These are phyloP conservation scores for Xylariomycetidae sp. DNA, from an alignment of 2,329 filamentous ascomycete genomes.

Conservation along the genomic window DNA sequence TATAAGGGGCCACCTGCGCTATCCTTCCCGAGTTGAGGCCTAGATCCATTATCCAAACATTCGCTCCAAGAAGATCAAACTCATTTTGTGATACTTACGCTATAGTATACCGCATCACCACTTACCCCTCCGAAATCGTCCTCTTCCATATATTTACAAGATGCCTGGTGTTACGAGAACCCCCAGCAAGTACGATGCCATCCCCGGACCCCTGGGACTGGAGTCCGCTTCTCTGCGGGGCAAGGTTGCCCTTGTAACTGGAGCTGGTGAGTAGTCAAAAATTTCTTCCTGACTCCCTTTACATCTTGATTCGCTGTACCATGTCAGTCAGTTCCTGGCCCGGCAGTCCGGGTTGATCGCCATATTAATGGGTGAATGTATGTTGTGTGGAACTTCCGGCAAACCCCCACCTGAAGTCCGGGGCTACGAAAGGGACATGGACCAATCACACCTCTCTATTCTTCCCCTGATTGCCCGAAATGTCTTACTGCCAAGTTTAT, in stretches of 20 bases:
- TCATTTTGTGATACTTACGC: slow-evolving; percentile 7
- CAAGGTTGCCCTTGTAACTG: slow-evolving; percentile 34
- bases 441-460: slow-evolving; percentile 7
- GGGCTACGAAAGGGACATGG: slow-evolving; percentile 2
- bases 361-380: too few relatives aligned
- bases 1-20: background rate
- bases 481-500: too few relatives aligned
- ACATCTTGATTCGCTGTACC: background rate
- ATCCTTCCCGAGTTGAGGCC: background rate
- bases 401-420: slow-evolving; percentile 21
- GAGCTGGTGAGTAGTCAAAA: slow-evolving; percentile 29
- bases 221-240: slow-evolving; percentile 34
- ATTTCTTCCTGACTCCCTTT: background rate
- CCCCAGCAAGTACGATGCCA: slow-evolving; percentile 30
- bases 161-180: slow-evolving; percentile 28
- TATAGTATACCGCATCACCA: slow-evolving; percentile 1
- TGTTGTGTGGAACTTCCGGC: slow-evolving; percentile 7
- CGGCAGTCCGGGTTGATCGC: too few relatives aligned
- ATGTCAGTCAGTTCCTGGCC: slow-evolving; percentile 1
- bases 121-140: background rate
- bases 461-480: slow-evolving; percentile 2
- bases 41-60: background rate
- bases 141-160: slow-evolving; percentile 12
- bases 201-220: slow-evolving; percentile 34
- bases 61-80: background rate